These are phyloP conservation scores for Beta lomatogona DNA, from an alignment of 179 eudicot genomes.

Conservation along the genomic window DNA sequence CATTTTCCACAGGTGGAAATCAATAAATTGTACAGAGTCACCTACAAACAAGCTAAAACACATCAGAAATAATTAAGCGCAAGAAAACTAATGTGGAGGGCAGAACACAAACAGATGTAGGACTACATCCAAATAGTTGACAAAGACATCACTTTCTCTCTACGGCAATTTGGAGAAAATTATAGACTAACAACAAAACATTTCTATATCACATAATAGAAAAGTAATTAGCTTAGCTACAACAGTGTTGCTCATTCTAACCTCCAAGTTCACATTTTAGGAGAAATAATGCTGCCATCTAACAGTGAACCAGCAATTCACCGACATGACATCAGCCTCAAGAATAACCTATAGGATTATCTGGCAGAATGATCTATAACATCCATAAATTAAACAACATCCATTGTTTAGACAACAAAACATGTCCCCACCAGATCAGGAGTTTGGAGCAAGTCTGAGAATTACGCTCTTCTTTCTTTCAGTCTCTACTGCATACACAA, in stretches of 20 bases:
- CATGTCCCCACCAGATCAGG: neutral
- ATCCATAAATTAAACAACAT: too few species aligned
- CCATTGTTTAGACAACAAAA: neutral
- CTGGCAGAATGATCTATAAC: neutral
- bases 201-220: neutral
- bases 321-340: neutral
- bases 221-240: neutral
- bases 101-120: neutral
- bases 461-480: neutral
- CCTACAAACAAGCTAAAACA: slow-evolving; percentile 37
- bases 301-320: neutral
- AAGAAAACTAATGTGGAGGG: neutral
- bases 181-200: neutral
- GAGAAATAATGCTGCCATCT: neutral
- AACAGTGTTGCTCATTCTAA: neutral
- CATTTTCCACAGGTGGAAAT: slow-evolving; percentile 88
- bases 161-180: neutral
- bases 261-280: neutral
- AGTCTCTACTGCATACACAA: neutral
- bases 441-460: neutral
- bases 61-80: slow-evolving; percentile 5
- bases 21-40: slow-evolving; percentile 77
- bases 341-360: neutral
- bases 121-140: neutral
- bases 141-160: too few species aligned